A percentile compares a stretch with the other conserved stretches of the same genome.
These are phyloP conservation scores for Diutina mesorugosa DNA, from an alignment of 1,139 yeast species.

Conservation along the genomic window DNA sequence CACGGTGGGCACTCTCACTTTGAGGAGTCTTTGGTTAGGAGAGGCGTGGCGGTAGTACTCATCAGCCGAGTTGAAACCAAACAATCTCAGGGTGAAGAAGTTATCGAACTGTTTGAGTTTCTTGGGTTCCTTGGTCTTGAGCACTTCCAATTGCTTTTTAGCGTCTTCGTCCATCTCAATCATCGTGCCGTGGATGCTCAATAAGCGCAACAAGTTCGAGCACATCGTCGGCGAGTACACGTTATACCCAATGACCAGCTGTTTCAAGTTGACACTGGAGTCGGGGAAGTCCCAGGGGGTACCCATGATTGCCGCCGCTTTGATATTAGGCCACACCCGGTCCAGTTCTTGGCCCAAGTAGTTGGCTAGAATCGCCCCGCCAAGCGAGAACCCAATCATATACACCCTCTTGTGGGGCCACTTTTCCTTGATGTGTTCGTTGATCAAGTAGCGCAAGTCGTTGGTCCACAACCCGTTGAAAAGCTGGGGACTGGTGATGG, in stretches of 20 bases:
- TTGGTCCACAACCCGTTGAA: slow-evolving; percentile 54
- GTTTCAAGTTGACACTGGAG: slow-evolving; percentile 29
- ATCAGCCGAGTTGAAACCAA: slow-evolving; percentile 4
- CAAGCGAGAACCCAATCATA: slow-evolving; percentile 43
- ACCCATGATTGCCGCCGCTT: slow-evolving; percentile 32
- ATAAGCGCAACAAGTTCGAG: slow-evolving; percentile 30
- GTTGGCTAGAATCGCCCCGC: slow-evolving; percentile 43
- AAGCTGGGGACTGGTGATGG: slow-evolving; percentile 43
- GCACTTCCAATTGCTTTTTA: slow-evolving; percentile 20
- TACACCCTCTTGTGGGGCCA: slow-evolving; percentile 41
- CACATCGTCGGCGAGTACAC: slow-evolving; percentile 44
- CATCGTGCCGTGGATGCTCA: slow-evolving; percentile 22
- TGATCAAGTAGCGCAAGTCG: slow-evolving; percentile 40
- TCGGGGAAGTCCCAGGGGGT: slow-evolving; percentile 10
- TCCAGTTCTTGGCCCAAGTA: slow-evolving; percentile 41
- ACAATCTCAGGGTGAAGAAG: not conserved
- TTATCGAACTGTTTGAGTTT: slow-evolving; percentile 6
- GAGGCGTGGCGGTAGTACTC: slow-evolving; percentile 9
- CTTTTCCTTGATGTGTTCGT: slow-evolving; percentile 26
- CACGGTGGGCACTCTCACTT: slow-evolving; percentile 39
- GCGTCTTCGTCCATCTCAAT: slow-evolving; percentile 17
- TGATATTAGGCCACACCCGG: slow-evolving; percentile 21
- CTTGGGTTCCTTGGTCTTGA: slow-evolving; percentile 7
- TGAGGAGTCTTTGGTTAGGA: slow-evolving; percentile 24
- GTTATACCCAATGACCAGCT: slow-evolving; percentile 28